phyloP scores from a whole-genome alignment of 495 filamentous ascomycete genomes.

The Talaromyces adpressus region DNA sequence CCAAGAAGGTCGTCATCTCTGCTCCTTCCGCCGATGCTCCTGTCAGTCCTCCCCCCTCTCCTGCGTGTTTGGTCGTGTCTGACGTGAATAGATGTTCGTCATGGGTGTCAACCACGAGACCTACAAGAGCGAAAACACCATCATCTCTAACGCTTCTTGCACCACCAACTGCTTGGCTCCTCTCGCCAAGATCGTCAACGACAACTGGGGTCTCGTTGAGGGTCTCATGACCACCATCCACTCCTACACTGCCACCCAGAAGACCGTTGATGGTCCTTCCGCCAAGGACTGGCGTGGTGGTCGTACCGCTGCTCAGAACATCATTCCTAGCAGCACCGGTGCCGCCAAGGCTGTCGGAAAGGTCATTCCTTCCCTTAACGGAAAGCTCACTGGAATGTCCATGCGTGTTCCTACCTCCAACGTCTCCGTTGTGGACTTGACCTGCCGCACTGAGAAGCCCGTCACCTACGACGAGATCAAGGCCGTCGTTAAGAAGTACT shows the following conservation, averaged over 20 bases:
- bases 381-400: constrained; percentile 99
- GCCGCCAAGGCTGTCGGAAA: constrained; percentile 99
- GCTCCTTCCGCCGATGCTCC: constrained; percentile 97
- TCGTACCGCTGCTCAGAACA: constrained; percentile 97
- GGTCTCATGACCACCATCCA: constrained; percentile 99
- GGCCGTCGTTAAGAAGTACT: constrained; percentile 78
- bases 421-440: constrained; percentile 98
- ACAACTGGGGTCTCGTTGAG: constrained; percentile 95
- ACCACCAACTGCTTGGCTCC: constrained; percentile 99
- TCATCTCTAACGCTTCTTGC: constrained; percentile 99
- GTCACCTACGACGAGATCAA: constrained; percentile 94
- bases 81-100: constrained; percentile 69
- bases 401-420: constrained; percentile 99
- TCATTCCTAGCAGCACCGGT: constrained; percentile 98
- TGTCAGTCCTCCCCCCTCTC: constrained; percentile 3
- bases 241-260: constrained; percentile 99
- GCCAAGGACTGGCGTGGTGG: constrained; percentile 99
- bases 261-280: constrained; percentile 97
- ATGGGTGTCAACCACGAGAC: constrained; percentile 96
- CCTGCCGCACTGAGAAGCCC: constrained; percentile 83
- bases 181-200: constrained; percentile 97
- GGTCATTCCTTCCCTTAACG: constrained; percentile 94
- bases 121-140: constrained; percentile 81
- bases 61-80: background rate
- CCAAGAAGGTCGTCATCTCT: constrained; percentile 99